These are phyloP conservation scores for Letharia lupina DNA, from an alignment of 495 filamentous ascomycete genomes.

Conservation along the genomic window DNA sequence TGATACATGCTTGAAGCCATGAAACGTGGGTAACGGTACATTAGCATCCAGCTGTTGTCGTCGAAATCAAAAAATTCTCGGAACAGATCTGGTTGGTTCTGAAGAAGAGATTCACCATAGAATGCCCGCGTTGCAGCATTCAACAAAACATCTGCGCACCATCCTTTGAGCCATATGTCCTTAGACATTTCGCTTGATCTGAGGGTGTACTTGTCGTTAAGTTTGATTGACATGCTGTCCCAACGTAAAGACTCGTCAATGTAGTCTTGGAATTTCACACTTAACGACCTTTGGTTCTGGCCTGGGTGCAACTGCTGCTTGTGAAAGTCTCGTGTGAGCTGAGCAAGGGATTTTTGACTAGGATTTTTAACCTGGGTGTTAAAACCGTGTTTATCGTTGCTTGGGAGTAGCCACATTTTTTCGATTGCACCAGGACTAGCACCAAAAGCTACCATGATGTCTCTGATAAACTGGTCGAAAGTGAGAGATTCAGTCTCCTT, in stretches of 20 bases:
- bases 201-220: too few species aligned
- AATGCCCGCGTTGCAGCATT: constrained; percentile 23
- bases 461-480: constrained; percentile 8
- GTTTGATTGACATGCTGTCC: too few species aligned
- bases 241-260: too few species aligned
- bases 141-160: constrained; percentile 23
- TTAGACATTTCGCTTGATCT: too few species aligned
- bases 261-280: too few species aligned
- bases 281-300: too few species aligned
- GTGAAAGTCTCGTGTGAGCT: constrained; percentile 2
- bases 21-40: constrained; percentile 14
- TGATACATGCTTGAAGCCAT: constrained; percentile 17
- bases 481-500: constrained; percentile 6
- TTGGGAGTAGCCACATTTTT: not conserved
- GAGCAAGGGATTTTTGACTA: not conserved
- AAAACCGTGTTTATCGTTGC: too few species aligned
- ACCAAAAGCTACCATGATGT: constrained; percentile 10
- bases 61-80: constrained; percentile 24
- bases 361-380: not conserved
- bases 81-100: constrained; percentile 25
- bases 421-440: constrained; percentile 8
- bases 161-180: not conserved
- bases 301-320: constrained; percentile 24
- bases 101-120: constrained; percentile 25
- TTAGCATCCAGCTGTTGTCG: constrained; percentile 27